These are phyloP conservation scores for Phytophthora multivora DNA, from an alignment of 352 stramenopile genomes.

Conservation along the genomic window DNA sequence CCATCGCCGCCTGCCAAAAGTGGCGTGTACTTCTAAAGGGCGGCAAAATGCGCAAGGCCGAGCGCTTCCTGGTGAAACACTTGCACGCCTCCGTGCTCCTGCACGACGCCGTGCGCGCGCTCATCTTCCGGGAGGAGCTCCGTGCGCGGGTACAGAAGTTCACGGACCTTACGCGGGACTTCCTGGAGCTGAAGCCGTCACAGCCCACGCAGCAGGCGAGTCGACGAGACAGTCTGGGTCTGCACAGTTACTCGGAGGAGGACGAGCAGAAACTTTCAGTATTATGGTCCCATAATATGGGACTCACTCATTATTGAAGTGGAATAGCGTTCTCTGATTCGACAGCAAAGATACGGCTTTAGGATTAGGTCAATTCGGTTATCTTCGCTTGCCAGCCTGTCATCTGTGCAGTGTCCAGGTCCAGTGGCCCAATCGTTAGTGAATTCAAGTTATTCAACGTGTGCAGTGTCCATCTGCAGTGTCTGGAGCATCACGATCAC, in stretches of 20 bases:
- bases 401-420: slow-evolving; percentile 15
- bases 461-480: slow-evolving; percentile 5
- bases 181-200: neutral
- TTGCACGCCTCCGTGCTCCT: slow-evolving; percentile 52
- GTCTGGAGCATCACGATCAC: neutral
- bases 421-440: neutral
- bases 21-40: slow-evolving; percentile 53
- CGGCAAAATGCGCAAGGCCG: slow-evolving; percentile 57
- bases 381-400: slow-evolving; percentile 10
- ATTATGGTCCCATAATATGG: too few species aligned
- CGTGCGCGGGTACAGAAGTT: slow-evolving; percentile 56
- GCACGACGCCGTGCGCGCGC: slow-evolving; percentile 53
- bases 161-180: slow-evolving; percentile 33
- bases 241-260: neutral
- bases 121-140: slow-evolving; percentile 73
- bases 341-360: slow-evolving; percentile 21
- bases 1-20: slow-evolving; percentile 60
- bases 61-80: slow-evolving; percentile 60
- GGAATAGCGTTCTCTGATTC: slow-evolving; percentile 1
- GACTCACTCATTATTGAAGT: too few species aligned
- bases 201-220: neutral
- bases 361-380: neutral
- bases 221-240: neutral
- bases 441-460: neutral
- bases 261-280: slow-evolving; percentile 1